Base-by-base conservation (phyloP, 2,329 filamentous ascomycete species). In the Colletotrichum kahawae region DNA sequence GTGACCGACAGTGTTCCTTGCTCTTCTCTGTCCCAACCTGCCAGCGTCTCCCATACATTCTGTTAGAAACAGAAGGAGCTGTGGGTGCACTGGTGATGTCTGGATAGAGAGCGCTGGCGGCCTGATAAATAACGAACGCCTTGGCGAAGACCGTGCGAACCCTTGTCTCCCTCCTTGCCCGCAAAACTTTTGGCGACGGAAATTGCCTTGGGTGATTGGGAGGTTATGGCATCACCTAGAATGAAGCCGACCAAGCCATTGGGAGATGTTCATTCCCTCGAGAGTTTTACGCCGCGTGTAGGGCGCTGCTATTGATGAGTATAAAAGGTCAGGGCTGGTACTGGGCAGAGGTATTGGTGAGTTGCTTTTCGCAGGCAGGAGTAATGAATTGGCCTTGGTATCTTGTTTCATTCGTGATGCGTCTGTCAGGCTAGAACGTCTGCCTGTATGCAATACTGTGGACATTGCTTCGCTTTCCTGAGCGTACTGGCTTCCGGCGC, bases 381-480 rank as follows among this genome's bases (percentile, higher is more conserved):
- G 24, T 4, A 27, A 27, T 27, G 24, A 1, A 27, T 27, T 3
- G 24, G 24, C 24, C 24, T 1, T 27, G 4, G 24, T 27, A 5
- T 27, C 31, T 18, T n/a, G 8, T n/a, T n/a, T 43, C 1, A n/a
- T 43, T 7, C n/a, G 38, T 7, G 18, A 48, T 5, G 18, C 18
- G 16, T 1, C 9, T 10, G 13, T 1, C n/a, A 21, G 0, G n/a
- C 43, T 21, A 48, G 10, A 2, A 13, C 1, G 1, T 1, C 10
- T 21, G 9, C 12, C 10, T 48, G 43, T 2, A 2, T 7, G 29
- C 29, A 31, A 31, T 1, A 8, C 29, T 8, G 7, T 2, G 29
- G 1, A 9, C 7, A 31, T 31, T 31, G 4, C 7, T 13, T 48
- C n/a, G 4, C 5, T 48, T 2, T 13, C 8, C 18, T 18, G 43